phyloP scores from a whole-genome alignment of 371 early-diverging fungal species.

The Mucor lusitanicus region DNA sequence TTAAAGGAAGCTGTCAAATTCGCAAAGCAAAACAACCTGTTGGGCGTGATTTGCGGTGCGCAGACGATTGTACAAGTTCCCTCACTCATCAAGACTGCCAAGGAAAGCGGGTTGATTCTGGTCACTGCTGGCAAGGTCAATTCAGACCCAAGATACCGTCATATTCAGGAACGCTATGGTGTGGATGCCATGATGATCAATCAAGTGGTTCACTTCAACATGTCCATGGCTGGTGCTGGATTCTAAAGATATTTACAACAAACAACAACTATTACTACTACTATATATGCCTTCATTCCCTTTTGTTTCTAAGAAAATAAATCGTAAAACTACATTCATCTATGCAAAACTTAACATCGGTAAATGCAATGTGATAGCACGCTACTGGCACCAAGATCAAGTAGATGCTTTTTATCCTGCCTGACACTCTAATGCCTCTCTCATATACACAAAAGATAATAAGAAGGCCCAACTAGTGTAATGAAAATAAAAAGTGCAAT shows the following conservation, averaged over 20 bases:
- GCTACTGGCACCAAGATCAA: no score
- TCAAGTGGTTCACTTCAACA: slow-evolving; percentile 49
- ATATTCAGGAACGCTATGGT: slow-evolving; percentile 76
- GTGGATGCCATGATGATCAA: slow-evolving; percentile 85
- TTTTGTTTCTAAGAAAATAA: background rate
- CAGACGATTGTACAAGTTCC: slow-evolving; percentile 89
- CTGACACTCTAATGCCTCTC: no score
- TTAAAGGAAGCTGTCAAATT: slow-evolving; percentile 76
- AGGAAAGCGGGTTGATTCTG: slow-evolving; percentile 87
- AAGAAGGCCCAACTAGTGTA: no score
- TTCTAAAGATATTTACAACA: slow-evolving; percentile 20
- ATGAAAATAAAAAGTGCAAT: background rate
- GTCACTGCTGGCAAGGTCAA: slow-evolving; percentile 86
- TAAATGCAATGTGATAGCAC: no score
- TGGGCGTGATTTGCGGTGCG: slow-evolving; percentile 90
- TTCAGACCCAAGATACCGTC: slow-evolving; percentile 56
- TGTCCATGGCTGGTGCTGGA: slow-evolving; percentile 51
- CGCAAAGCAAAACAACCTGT: slow-evolving; percentile 72
- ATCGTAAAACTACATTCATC: background rate
- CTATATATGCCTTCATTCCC: background rate
- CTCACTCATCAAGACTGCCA: slow-evolving; percentile 81
- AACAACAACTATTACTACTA: background rate
- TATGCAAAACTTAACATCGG: background rate
- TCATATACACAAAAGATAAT: no score
- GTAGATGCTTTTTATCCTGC: no score